A percentile compares a stretch with the other conserved stretches of the same genome.
phyloP scores from a whole-genome alignment of 305 asterid species.

The Euphrasia arctica region DNA sequence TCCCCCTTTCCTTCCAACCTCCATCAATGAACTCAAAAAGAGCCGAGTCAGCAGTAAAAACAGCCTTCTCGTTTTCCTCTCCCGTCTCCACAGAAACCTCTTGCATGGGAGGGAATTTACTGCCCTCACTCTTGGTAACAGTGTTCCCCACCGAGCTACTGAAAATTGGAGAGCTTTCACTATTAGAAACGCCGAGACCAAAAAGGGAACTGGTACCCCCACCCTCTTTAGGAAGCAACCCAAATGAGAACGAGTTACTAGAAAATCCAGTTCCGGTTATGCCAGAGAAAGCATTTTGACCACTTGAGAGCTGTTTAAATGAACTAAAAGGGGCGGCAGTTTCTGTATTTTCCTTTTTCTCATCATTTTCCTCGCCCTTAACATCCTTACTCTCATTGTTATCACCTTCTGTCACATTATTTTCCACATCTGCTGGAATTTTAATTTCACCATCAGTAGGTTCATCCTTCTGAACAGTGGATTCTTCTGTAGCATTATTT shows the following conservation, averaged over 20 bases:
- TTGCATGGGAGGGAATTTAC: slow-evolving; percentile 62
- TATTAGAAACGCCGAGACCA: slow-evolving; percentile 52
- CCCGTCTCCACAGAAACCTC: slow-evolving; percentile 79
- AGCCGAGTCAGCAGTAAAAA: slow-evolving; percentile 69
- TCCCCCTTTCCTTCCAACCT: slow-evolving; percentile 90
- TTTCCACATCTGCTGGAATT: slow-evolving; percentile 25
- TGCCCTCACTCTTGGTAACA: slow-evolving; percentile 42
- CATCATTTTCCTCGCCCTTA: slow-evolving; percentile 35
- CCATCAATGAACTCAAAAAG: slow-evolving; percentile 77
- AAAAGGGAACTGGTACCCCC: slow-evolving; percentile 36
- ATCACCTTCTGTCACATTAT: slow-evolving; percentile 27
- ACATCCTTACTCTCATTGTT: slow-evolving; percentile 32
- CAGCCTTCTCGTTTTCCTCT: slow-evolving; percentile 77
- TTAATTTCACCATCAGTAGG: slow-evolving; percentile 1
- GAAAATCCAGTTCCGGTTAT: slow-evolving; percentile 87
- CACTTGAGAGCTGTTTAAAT: slow-evolving; percentile 71
- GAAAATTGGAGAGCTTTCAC: slow-evolving; percentile 54
- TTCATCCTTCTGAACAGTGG: slow-evolving; percentile 15
- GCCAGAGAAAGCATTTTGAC: slow-evolving; percentile 92
- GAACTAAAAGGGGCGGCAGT: slow-evolving; percentile 64
- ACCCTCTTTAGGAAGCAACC: slow-evolving; percentile 52
- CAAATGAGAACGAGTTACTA: slow-evolving; percentile 73
- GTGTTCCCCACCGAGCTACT: slow-evolving; percentile 43
- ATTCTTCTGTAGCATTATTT: slow-evolving; percentile 33
- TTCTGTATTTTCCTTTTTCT: slow-evolving; percentile 41